Percentiles rank a stretch among this genome's conserved stretches.
Conservation (phyloP, 805 yeast species). For the Millerozyma acaciae region DNA sequence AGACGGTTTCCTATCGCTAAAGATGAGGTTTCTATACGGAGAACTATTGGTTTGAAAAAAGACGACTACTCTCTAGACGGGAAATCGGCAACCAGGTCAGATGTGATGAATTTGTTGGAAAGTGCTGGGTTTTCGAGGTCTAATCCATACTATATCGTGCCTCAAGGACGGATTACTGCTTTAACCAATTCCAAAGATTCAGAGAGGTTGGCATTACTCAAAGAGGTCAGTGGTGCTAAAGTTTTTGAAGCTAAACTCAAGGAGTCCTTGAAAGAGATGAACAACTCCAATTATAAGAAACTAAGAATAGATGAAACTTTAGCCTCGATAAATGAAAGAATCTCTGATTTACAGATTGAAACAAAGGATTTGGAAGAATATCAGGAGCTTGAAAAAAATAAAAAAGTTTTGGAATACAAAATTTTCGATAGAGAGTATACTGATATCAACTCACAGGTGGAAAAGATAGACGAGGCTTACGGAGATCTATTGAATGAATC, state of each 20-base stretch:
- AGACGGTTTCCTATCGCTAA: conserved; percentile 67
- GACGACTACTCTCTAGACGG: conserved; percentile 88
- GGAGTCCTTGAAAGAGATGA: conserved; percentile 79
- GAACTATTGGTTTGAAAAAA: conserved; percentile 90
- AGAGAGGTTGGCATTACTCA: conserved; percentile 73
- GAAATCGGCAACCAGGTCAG: conserved; percentile 73
- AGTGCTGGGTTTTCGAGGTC: conserved; percentile 89
- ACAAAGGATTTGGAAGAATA: conserved; percentile 67
- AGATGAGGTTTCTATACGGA: conserved; percentile 67
- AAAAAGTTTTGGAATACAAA: conserved; percentile 70
- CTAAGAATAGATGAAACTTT: conserved; percentile 73
- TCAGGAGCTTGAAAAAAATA: conserved; percentile 62
- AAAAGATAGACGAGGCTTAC: conserved; percentile 56
- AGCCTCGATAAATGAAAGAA: conserved; percentile 61
- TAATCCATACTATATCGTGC: conserved; percentile 93
- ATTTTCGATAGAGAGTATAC: conserved; percentile 72
- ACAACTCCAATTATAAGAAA: conserved; percentile 62
- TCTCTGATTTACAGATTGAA: conserved; percentile 77
- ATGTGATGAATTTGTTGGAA: conserved; percentile 76
- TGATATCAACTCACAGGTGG: conserved; percentile 58
- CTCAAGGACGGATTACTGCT: conserved; percentile 89
- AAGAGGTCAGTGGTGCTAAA: conserved; percentile 93
- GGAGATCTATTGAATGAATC: conserved; percentile 49
- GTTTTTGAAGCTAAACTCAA: conserved; percentile 78
- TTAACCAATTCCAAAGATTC: conserved; percentile 85